phyloP scores from a whole-genome alignment of 208 protist species.

The Phytomonas serpens region DNA sequence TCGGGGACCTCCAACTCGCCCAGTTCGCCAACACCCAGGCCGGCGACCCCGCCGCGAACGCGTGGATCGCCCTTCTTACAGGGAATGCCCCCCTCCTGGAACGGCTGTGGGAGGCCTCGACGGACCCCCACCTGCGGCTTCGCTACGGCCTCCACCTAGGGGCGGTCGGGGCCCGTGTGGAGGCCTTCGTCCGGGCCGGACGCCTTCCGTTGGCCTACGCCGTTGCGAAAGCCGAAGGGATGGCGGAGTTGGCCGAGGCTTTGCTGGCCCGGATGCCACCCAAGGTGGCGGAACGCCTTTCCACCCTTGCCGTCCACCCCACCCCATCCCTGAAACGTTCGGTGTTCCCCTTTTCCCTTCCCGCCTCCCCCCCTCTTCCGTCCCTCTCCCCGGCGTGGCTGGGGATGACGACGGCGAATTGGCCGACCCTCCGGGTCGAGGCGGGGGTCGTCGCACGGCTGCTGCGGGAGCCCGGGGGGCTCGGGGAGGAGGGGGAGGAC shows the following conservation, averaged over 20 bases:
- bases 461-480: too few relatives aligned
- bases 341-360: neutral
- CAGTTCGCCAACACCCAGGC: constrained; percentile 94
- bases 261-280: neutral
- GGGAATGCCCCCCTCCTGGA: constrained; percentile 93
- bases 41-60: constrained; percentile 89
- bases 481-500: too few relatives aligned
- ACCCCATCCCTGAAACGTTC: constrained; percentile 1
- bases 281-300: constrained; percentile 12
- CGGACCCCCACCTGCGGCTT: constrained; percentile 86
- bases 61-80: constrained; percentile 94
- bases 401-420: constrained; percentile 2
- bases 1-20: constrained; percentile 94
- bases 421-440: constrained; percentile 87
- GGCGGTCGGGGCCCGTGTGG: constrained; percentile 85
- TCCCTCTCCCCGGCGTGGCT: neutral
- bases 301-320: too few relatives aligned
- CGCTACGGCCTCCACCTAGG: constrained; percentile 93
- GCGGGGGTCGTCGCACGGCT: constrained; percentile 89
- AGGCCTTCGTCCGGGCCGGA: constrained; percentile 64
- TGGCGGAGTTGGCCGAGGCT: constrained; percentile 48
- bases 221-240: constrained; percentile 82
- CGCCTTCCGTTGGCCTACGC: constrained; percentile 45
- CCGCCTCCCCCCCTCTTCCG: neutral
- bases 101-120: constrained; percentile 88